Percentiles rank a stretch among this genome's conserved stretches.
Evolutionary conservation across 2,329 filamentous ascomycete species (phyloP).

Genomic region (Calonectria crousiana): DNA sequence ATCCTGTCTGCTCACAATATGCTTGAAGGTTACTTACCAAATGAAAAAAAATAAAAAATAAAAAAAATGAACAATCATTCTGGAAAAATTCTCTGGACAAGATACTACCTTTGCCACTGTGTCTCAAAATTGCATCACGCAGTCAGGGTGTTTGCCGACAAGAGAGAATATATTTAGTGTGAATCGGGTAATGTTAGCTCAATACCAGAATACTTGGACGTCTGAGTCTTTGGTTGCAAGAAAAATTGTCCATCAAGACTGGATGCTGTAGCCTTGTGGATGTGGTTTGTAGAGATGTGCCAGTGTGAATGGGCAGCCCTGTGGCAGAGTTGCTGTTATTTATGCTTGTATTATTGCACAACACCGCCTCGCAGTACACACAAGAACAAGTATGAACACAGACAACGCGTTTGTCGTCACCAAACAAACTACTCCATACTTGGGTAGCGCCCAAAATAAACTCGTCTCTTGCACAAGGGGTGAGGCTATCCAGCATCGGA

Average conservation of each 20-base stretch:
- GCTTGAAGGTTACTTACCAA: background rate
- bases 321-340: background rate
- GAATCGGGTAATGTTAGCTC: background rate
- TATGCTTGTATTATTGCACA: background rate
- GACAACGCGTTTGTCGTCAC: background rate
- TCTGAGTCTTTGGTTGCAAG: background rate
- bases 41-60: too few relatives aligned
- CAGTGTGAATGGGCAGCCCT: background rate
- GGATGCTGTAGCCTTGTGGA: background rate
- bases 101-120: background rate
- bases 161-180: background rate
- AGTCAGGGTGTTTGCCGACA: background rate
- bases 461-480: background rate
- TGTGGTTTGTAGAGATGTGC: background rate
- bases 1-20: background rate
- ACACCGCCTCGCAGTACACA: background rate
- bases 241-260: background rate
- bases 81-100: background rate
- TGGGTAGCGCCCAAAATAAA: background rate
- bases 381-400: background rate
- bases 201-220: background rate
- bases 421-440: background rate
- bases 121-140: background rate
- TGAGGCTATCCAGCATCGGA: constrained; percentile 15
- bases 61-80: background rate